A percentile compares a stretch with the other conserved stretches of the same genome.
phyloP scores from a whole-genome alignment of 768 basidiomycete species.

The Amanita rimosa region DNA sequence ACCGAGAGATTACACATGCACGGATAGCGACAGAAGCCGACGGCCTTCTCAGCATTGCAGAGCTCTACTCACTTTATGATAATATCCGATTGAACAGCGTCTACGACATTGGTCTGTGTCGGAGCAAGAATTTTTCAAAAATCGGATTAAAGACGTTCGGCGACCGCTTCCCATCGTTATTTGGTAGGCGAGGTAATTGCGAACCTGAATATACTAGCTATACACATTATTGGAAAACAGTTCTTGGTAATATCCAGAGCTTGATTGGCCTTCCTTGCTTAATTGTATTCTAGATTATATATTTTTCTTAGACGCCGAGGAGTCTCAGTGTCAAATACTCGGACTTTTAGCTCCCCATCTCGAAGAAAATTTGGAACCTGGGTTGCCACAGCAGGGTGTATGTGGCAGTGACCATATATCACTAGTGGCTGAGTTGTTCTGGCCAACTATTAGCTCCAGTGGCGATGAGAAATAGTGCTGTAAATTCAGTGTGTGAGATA shows the following conservation, averaged over 20 bases:
- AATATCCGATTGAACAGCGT: constrained; percentile 42
- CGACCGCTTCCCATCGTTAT: constrained; percentile 26
- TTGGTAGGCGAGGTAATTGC: constrained; percentile 37
- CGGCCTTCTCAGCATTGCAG: constrained; percentile 52
- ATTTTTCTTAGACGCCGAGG: constrained; percentile 50
- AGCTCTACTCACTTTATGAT: constrained; percentile 41
- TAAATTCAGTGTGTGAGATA: background rate
- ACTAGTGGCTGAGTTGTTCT: constrained; percentile 52
- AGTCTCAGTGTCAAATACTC: constrained; percentile 23
- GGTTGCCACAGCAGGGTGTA: constrained; percentile 69
- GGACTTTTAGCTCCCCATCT: constrained; percentile 54
- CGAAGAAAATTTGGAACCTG: constrained; percentile 47
- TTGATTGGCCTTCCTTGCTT: background rate
- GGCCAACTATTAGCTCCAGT: constrained; percentile 12
- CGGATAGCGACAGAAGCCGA: constrained; percentile 47
- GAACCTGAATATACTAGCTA: constrained; percentile 88
- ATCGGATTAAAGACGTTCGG: constrained; percentile 35
- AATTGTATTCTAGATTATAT: constrained; percentile 63
- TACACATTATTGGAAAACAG: constrained; percentile 78
- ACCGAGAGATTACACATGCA: constrained; percentile 64
- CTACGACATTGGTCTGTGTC: constrained; percentile 47
- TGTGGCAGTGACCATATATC: constrained; percentile 86
- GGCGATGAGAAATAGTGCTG: constrained; percentile 4
- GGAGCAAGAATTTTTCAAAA: constrained; percentile 9
- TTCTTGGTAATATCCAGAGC: constrained; percentile 44